Evolutionary conservation across 805 yeast species (phyloP), one percentile per base, ranked within the genome.

Genomic region (Wickerhamiella dianesei): DNA sequence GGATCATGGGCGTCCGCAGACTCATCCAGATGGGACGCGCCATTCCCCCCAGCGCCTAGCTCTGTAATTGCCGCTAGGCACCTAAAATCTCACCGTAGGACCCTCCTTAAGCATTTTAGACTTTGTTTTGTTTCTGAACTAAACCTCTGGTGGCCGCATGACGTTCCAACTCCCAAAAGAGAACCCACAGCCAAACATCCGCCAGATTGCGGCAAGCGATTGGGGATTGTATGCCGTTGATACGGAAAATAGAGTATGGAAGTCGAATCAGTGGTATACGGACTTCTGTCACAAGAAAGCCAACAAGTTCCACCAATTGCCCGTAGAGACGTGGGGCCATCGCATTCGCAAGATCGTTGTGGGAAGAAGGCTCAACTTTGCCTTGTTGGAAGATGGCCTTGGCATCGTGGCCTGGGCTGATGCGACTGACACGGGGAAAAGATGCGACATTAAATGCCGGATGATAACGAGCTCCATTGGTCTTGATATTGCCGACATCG

Each of bases 1-100:
- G 98, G 98, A 76, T 82, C 68, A 76, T 82, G 29, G 98, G 98
- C 56, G 80, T 92, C 42, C 86, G 82, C 64, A 77, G 96, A 56
- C 72, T 92, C 52, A 77, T 89, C 51, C 81, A 80, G 52, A 84
- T 92, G 65, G 56, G 60, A n/a, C 44, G 53, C 32, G 66, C 61
- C 8, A 59, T 61, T 4, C 55, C 59, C 2, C 32, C 32, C 12
- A 25, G 61, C 54, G 20, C 32, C 12, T 25, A 25, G 12, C n/a
- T n/a, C n/a, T n/a, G n/a, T n/a, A n/a, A n/a, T n/a, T n/a, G n/a
- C n/a, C n/a, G n/a, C n/a, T n/a, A n/a, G n/a, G n/a, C n/a, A n/a
- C n/a, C n/a, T n/a, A n/a, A n/a, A n/a, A n/a, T n/a, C n/a, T n/a
- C n/a, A n/a, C n/a, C n/a, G n/a, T n/a, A n/a, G n/a, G n/a, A n/a